Base-by-base conservation (phyloP, 495 filamentous ascomycete genomes). In the Saxispiralis lemnorum region DNA sequence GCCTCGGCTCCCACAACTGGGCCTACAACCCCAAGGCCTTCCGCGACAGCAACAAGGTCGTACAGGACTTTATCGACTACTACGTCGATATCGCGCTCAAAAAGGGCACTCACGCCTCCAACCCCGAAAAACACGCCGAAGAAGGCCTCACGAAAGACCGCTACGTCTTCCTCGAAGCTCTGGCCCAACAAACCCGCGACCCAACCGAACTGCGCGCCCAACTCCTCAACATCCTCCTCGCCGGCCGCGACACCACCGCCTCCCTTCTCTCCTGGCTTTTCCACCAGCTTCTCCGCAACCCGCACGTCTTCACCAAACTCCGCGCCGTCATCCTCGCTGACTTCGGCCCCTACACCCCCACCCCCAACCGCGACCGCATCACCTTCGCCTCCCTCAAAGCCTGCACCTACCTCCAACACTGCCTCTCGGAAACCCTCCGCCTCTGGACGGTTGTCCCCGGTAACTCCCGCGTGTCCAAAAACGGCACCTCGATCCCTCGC, bases 401-500 rank as follows among this genome's bases (percentile, higher is more conserved):
- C 40, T 31, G 60, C 33, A 73, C 74, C 7, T 89, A 89, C 59
- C 73, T 93, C 16, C 65, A 78, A 48, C 73, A 70, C 48, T 78
- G 88, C 38, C 81, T 94, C 60, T 81, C 78, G 62, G 87, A 95
- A 62, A 84, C 82, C 13, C 74, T 94, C 56, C 83, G 87, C 31
- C 80, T 95, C 1, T 84, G 87, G 7, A 76, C 88, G 6, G 64
- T 81, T 52, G 75, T 93, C 17, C 84, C 84, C 6, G 52, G 65
- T 0, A 76, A 72, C 30, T 46, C 61, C 5, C 71, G 73, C 32
- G 51, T 78, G 45, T 59, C 57, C 9, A 66, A 76, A 54, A 53
- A 55, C 34, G 63, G 52, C 41, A 75, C 72, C 6, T 60, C 59
- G 14, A 51, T 75, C 7, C 72, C 72, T 2, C 45, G 54, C 5